Base-by-base conservation (phyloP, 169 alveolate genomes). In the Cryptosporidium sp. region DNA sequence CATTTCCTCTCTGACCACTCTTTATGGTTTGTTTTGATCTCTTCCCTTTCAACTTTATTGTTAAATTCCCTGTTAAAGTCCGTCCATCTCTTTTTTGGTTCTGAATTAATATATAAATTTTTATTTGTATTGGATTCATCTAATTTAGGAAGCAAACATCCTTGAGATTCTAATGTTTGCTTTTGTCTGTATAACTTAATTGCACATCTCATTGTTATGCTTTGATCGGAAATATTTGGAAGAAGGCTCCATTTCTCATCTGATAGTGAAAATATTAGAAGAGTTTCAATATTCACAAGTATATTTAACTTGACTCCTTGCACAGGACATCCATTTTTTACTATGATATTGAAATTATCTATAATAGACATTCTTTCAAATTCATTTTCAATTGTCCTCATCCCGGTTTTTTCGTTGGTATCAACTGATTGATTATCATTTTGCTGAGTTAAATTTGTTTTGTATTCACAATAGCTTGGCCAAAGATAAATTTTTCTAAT, bases 391-490 rank as follows among this genome's bases (percentile, higher is more conserved):
- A 21, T 31, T 8, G 6, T 9, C 33, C n/a, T 65, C 0, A 35
- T 33, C 31, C 33, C 29, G 33, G 23, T 65, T 10, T 18, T 65
- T 65, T 65, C 31, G 12, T 37, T 65, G 31, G 23, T 37, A 35
- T 65, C 33, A 33, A 35, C 29, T 33, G 16, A 37, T 80, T 21
- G n/a, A 60, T 80, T 39, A 7, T 62, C 31, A 21, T 23, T n/a
- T 21, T 14, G 0, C 23, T 80, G 26, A 51, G 42, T 39, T 26
- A 51, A 35, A 6, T 51, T 52, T 21, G 52, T 7, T n/a, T 52
- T 48, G 80, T 80, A 80, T 33, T 80, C 89, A 80, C 89, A 80
- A 26, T 80, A 80, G 42, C 69, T 62, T 14, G 89, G 89, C 89
- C 89, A 80, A 4, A 80, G 33, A 51, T 80, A 62, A 8, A 80